Base-by-base conservation (phyloP, 169 alveolate genomes). In the Cryptosporidium tyzzeri region DNA sequence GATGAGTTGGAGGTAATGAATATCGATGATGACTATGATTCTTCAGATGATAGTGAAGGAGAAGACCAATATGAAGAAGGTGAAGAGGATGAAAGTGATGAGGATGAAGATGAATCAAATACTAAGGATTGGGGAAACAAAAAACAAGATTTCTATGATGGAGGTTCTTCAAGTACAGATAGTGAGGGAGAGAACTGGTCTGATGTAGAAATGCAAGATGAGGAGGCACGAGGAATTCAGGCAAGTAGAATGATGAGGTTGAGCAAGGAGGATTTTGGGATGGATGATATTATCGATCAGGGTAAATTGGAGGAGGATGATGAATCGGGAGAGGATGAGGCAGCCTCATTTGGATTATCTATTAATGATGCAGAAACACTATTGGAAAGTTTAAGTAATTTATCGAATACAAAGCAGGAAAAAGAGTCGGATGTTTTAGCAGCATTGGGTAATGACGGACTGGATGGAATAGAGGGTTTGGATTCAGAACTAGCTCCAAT, bases 191-290 rank as follows among this genome's bases (percentile, higher is more conserved):
- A 80, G 29, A 9, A 80, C 59, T 80, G 89, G 89, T 80, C 89
- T 1, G 89, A 80, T 80, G 53, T 80, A 23, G 89, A 80, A 41
- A 80, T 80, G 89, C 89, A 80, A 31, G 89, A 80, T 62, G 74
- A 80, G 35, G 89, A 80, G 67, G 89, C 89, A 33, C 73, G 75
- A 1, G 62, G 39, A 12, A 80, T 80, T 62, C 89, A 80, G 68
- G 75, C 69, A n/a, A 80, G 68, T 39, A 80, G 74, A 59, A 62
- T 14, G 44, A 62, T 31, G 50, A 39, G 89, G 9, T 12, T 80
- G 6, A 44, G 59, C 23, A 50, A 33, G 14, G 59, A 45, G 39
- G 89, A 80, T 45, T 80, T 80, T 62, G 89, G 89, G 51, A 67
- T 62, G 14, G 68, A 67, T 9, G 89, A 80, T 80, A 80, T 80